Evolutionary conservation across 345 rosid genomes (phyloP), one percentile per base, ranked within the genome.

Genomic region (Melastoma malabathricum): DNA sequence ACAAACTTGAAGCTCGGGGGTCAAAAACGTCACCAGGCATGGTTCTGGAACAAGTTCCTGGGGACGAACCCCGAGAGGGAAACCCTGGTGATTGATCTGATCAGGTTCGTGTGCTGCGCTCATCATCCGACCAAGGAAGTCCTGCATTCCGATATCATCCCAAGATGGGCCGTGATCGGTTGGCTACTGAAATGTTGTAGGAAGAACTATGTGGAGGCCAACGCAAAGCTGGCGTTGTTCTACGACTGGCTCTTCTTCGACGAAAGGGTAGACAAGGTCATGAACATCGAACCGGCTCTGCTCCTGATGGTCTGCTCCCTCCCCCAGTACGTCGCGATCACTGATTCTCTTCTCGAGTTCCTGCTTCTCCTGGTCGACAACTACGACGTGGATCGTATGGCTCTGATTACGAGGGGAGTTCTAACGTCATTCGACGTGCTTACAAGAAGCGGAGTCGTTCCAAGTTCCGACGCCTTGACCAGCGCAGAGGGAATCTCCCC

Each of bases 201-300:
- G 57, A 80, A 75, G 59, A 83, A 56, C 23, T 68, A 81, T 57
- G 62, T 69, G 27, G 80, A 73, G 68, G 68, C 70, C 47, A 74
- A 72, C 63, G 71, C 55, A 12, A 90, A 69, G 84, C 66, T 90
- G 39, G 92, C 94, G 50, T 47, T 90, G 62, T 75, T 86, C 62
- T 81, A 75, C 47, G 96, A 86, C 51, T 83, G 96, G 96, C 84
- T 86, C 50, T 90, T 86, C 72, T 86, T 76, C 31, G 75, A 90
- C 25, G 96, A 73, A 57, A 76, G 53, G 52, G 27, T 65, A 13
- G 94, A 86, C 18, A 82, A 72, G 57, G 59, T 84, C 2, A 90
- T 82, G 98, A 84, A 78, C 61, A 77, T 90, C 19, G 98, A 90
- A 71, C 98, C 92, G n/a, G 96, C 94, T 27, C 65, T 86, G 65